Percentiles rank a stretch among this genome's conserved stretches.
Conservation (phyloP, 805 yeast species). For the Teunomyces cretensis region DNA sequence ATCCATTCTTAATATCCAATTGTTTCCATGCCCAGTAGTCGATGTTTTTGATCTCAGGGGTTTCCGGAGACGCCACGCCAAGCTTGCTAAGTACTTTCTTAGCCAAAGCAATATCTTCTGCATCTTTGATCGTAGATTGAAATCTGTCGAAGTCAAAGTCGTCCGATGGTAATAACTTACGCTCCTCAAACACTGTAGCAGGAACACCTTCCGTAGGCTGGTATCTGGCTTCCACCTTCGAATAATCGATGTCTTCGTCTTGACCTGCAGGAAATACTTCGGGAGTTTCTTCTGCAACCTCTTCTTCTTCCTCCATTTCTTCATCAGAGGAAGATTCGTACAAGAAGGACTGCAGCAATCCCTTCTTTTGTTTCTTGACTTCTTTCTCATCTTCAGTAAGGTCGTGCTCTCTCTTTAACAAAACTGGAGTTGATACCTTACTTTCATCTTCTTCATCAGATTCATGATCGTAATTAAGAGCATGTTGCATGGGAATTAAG, state of each 20-base stretch:
- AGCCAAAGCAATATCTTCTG: conserved; percentile 65
- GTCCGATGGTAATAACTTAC: conserved; percentile 24
- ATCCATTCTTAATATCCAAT: conserved; percentile 29
- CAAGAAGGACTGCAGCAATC: conserved; percentile 25
- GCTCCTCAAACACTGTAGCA: conserved; percentile 53
- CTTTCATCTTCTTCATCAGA: conserved; percentile 37
- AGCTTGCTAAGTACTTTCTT: conserved; percentile 38
- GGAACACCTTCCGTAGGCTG: conserved; percentile 56
- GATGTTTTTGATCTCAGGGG: conserved; percentile 32
- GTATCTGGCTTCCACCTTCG: conserved; percentile 36
- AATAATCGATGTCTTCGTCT: conserved; percentile 24
- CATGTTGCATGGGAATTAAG: conserved; percentile 54
- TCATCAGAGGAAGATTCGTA: conserved; percentile 38
- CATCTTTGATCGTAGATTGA: conserved; percentile 61
- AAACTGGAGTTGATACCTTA: conserved; percentile 36
- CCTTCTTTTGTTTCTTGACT: conserved; percentile 23
- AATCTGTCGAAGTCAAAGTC: conserved; percentile 46
- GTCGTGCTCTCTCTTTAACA: conserved; percentile 31
- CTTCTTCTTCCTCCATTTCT: conserved; percentile 21
- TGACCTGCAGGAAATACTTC: conserved; percentile 19
- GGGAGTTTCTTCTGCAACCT: conserved; percentile 17
- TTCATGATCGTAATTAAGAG: conserved; percentile 43
- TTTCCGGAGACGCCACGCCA: conserved; percentile 14
- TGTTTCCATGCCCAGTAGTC: conserved; percentile 71
- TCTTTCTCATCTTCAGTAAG: conserved; percentile 19